phyloP scores from a whole-genome alignment of 768 basidiomycete species.

The Macrolepiota fuliginosa region DNA sequence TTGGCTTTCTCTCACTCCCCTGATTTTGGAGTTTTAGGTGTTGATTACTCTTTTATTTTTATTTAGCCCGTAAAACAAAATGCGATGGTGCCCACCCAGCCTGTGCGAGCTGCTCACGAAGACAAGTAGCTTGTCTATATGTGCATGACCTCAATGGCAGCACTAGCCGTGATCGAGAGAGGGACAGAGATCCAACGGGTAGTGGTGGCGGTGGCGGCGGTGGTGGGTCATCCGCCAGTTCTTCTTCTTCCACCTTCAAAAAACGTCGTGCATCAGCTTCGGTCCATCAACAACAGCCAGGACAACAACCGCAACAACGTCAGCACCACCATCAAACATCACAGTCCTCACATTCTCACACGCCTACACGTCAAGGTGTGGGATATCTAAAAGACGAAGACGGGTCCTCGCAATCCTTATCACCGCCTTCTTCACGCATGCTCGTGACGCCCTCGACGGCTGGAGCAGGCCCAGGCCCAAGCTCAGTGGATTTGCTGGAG shows the following conservation, averaged over 20 bases:
- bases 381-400: conserved; percentile 30
- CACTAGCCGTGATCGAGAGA: conserved; percentile 1
- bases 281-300: not conserved
- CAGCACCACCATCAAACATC: not conserved
- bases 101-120: conserved; percentile 79
- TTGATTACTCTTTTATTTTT: conserved; percentile 1
- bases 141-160: conserved; percentile 58
- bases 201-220: no score
- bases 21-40: not conserved
- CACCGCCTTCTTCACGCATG: conserved; percentile 57
- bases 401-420: conserved; percentile 45
- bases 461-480: conserved; percentile 16
- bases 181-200: no score
- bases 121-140: conserved; percentile 77
- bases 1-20: conserved; percentile 12
- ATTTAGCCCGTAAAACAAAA: conserved; percentile 83
- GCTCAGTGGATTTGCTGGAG: conserved; percentile 21
- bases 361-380: conserved; percentile 3
- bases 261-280: conserved; percentile 58
- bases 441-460: conserved; percentile 44
- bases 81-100: conserved; percentile 86
- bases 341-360: not conserved
- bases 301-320: no score
- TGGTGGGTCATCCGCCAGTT: not conserved
- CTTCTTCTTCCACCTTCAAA: conserved; percentile 29